phyloP scores from a whole-genome alignment of 192 early-diverging fungal genomes.

The Entomortierella beljakovae region DNA sequence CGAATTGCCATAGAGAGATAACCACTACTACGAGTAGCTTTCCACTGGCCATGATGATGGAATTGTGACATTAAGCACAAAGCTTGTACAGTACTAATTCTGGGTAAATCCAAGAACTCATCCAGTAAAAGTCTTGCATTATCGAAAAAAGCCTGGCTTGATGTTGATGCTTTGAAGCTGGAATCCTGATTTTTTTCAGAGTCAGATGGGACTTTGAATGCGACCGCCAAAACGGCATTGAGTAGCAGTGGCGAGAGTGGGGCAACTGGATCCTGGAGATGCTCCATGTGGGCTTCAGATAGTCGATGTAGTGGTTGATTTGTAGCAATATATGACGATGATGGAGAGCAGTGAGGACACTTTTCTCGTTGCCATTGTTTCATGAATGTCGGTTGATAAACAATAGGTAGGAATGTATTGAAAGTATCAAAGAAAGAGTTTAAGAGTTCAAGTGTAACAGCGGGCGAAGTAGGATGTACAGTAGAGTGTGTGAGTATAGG shows the following conservation, averaged over 20 bases:
- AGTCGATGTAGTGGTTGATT: constrained; percentile 21
- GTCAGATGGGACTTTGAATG: constrained; percentile 33
- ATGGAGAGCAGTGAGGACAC: constrained; percentile 24
- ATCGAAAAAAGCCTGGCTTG: constrained; percentile 40
- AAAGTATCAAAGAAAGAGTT: constrained; percentile 34
- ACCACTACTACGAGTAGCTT: constrained; percentile 47
- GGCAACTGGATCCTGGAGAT: constrained; percentile 28
- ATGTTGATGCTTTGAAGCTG: neutral
- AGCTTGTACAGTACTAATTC: constrained; percentile 58
- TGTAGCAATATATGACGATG: neutral
- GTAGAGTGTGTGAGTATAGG: constrained; percentile 24
- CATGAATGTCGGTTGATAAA: constrained; percentile 40
- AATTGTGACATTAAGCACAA: constrained; percentile 53
- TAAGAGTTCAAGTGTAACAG: constrained; percentile 14
- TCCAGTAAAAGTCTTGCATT: constrained; percentile 45
- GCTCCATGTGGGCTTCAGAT: constrained; percentile 30
- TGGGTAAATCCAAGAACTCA: constrained; percentile 56
- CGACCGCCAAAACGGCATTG: constrained; percentile 50
- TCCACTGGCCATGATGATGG: constrained; percentile 54
- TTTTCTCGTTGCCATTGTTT: constrained; percentile 39
- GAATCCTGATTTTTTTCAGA: constrained; percentile 15
- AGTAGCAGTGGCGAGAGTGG: constrained; percentile 56
- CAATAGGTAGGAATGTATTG: constrained; percentile 34
- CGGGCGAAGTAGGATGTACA: neutral
- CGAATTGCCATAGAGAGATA: constrained; percentile 56